Percentiles rank a stretch among this genome's conserved stretches.
phyloP scores from a whole-genome alignment of 139 green algal species.

The Nannochloris sp. region DNA sequence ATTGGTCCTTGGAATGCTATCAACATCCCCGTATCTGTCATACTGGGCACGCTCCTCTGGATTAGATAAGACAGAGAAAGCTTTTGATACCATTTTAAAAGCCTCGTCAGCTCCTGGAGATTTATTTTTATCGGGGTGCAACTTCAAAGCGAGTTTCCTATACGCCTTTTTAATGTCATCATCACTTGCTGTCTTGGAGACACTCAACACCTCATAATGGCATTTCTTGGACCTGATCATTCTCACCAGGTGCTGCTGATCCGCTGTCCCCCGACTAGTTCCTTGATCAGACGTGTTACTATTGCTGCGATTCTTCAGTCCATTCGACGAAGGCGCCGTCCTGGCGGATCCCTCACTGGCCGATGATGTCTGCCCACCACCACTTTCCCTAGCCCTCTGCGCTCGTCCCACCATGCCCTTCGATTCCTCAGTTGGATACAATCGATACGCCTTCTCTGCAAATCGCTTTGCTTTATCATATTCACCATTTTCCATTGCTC shows the following conservation, averaged over 20 bases:
- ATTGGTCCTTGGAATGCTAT: not conserved
- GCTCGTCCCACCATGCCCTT: conserved; percentile 4
- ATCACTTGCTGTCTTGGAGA: conserved; percentile 22
- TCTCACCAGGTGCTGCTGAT: conserved; percentile 40
- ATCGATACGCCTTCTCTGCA: conserved; percentile 40
- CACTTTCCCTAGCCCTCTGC: not conserved
- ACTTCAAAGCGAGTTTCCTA: conserved; percentile 68
- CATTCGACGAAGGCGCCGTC: not conserved
- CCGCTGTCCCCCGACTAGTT: conserved; percentile 24
- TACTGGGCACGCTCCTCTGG: conserved; percentile 47
- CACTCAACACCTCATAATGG: conserved; percentile 47
- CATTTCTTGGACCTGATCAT: conserved; percentile 7
- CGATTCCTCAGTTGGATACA: conserved; percentile 28
- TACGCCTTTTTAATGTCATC: conserved; percentile 78
- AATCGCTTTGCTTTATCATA: conserved; percentile 41
- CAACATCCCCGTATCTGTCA: conserved; percentile 47
- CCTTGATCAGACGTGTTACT: not conserved
- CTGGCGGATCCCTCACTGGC: not conserved
- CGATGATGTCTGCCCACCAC: not conserved
- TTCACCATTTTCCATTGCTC: conserved; percentile 16
- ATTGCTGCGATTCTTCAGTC: conserved; percentile 3
- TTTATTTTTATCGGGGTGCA: conserved; percentile 92
- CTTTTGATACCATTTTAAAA: conserved; percentile 56
- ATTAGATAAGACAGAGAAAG: conserved; percentile 60
- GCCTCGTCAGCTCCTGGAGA: conserved; percentile 43